A percentile compares a stretch with the other conserved stretches of the same genome.
Conservation (phyloP, 352 stramenopile genomes). For the Vaucheria bursata region DNA sequence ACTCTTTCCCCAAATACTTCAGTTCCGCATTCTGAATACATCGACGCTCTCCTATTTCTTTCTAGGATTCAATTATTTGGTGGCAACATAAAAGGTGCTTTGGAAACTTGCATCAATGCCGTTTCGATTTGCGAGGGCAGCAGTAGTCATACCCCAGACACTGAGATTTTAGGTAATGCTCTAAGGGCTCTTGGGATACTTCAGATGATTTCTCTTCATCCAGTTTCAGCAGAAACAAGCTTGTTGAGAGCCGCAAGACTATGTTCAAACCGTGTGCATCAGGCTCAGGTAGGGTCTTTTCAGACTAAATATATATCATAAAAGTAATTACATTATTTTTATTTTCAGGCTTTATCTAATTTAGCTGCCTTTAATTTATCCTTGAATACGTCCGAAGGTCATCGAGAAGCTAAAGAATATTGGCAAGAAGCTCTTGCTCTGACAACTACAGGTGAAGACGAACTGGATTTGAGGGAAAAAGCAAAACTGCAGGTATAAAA, state of each 20-base stretch:
- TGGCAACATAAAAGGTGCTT: constrained; percentile 24
- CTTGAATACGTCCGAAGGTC: background rate
- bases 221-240: constrained; percentile 37
- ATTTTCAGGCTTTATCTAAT: background rate
- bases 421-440: background rate
- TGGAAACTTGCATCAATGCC: constrained; percentile 6
- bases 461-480: background rate
- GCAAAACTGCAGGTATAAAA: no score
- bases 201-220: constrained; percentile 20
- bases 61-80: constrained; percentile 21
- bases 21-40: background rate
- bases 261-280: constrained; percentile 17
- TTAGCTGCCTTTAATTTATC: background rate
- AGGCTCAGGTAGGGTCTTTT: constrained; percentile 23
- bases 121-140: constrained; percentile 16
- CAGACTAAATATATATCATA: background rate
- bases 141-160: constrained; percentile 26
- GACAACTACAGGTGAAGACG: background rate
- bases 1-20: background rate
- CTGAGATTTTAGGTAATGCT: constrained; percentile 30
- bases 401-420: background rate
- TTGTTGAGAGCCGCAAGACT: constrained; percentile 34
- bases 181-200: constrained; percentile 21
- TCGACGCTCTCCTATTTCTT: background rate
- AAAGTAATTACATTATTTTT: background rate